Percentiles rank a stretch among this genome's conserved stretches.
Conservation (phyloP, 768 basidiomycete genomes). For the Pisolithus orientalis region DNA sequence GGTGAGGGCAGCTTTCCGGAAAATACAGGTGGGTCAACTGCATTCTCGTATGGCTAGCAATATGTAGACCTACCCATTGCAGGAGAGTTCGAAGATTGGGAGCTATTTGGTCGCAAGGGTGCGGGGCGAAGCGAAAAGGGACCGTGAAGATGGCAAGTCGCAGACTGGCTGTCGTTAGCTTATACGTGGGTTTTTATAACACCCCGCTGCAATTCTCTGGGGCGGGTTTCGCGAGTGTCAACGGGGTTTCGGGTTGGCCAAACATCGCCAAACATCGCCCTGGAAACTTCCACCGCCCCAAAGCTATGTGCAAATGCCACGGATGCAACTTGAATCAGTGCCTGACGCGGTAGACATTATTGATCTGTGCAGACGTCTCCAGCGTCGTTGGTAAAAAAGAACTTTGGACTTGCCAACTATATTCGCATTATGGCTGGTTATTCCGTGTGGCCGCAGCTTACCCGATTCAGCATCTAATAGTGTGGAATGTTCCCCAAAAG, state of each 20-base stretch:
- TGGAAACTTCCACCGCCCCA: background rate
- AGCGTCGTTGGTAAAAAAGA: no score
- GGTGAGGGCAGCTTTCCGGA: conserved; percentile 34
- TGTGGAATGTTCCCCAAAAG: background rate
- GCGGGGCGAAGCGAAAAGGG: conserved; percentile 6
- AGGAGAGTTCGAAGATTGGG: conserved; percentile 1
- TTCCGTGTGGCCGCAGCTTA: no score
- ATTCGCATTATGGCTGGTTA: no score
- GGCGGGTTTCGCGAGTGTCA: conserved; percentile 4
- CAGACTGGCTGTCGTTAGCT: conserved; percentile 24
- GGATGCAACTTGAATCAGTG: no score
- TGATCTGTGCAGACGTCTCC: no score
- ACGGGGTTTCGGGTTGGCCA: conserved; percentile 21
- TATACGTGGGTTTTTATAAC: conserved; percentile 17
- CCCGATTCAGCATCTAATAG: no score
- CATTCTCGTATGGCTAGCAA: background rate
- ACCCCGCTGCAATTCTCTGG: conserved; percentile 19
- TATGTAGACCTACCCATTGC: conserved; percentile 34
- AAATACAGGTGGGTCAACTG: background rate
- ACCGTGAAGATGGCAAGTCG: conserved; percentile 25
- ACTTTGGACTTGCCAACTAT: no score
- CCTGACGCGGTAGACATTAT: no score
- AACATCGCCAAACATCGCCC: conserved; percentile 18
- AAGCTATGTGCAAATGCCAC: background rate
- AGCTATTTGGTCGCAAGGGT: conserved; percentile 5